A percentile compares a stretch with the other conserved stretches of the same genome.
Conservation (phyloP, 306 rosid species). For the Inga laurina region DNA sequence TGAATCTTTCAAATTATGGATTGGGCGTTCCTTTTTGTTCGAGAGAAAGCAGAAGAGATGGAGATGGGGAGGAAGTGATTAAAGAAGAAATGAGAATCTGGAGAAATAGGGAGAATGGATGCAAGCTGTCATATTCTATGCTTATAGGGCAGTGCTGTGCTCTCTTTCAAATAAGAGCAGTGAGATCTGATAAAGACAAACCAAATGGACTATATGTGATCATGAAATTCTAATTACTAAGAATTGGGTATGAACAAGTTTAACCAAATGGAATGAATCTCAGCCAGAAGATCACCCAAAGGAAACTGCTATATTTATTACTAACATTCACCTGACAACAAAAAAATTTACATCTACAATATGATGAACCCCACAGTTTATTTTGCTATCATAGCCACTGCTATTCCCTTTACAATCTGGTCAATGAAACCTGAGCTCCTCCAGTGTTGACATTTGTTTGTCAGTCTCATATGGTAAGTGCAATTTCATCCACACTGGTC, state of each 20-base stretch:
- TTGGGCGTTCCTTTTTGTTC: too few relatives aligned
- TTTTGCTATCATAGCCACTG: background rate
- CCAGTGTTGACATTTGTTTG: background rate
- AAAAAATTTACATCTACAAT: background rate
- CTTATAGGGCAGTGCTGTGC: too few relatives aligned
- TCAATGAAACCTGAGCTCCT: background rate
- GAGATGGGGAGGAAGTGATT: too few relatives aligned
- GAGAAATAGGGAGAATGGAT: too few relatives aligned
- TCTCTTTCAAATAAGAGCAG: too few relatives aligned
- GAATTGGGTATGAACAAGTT: background rate
- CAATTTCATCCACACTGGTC: background rate
- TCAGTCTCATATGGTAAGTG: slow-evolving; percentile 12
- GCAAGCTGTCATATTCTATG: too few relatives aligned
- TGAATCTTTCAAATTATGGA: too few relatives aligned
- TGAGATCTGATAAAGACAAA: background rate
- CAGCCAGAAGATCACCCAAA: background rate
- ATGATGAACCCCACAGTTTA: background rate
- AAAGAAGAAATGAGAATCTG: too few relatives aligned
- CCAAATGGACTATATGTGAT: background rate
- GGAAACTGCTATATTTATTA: background rate
- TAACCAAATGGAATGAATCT: background rate
- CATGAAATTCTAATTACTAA: background rate
- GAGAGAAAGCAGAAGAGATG: too few relatives aligned
- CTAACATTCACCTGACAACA: background rate
- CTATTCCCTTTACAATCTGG: background rate